Evolutionary conservation across 1,139 yeast species (phyloP).

Genomic region (Sugiyamaella grinbergsii): DNA sequence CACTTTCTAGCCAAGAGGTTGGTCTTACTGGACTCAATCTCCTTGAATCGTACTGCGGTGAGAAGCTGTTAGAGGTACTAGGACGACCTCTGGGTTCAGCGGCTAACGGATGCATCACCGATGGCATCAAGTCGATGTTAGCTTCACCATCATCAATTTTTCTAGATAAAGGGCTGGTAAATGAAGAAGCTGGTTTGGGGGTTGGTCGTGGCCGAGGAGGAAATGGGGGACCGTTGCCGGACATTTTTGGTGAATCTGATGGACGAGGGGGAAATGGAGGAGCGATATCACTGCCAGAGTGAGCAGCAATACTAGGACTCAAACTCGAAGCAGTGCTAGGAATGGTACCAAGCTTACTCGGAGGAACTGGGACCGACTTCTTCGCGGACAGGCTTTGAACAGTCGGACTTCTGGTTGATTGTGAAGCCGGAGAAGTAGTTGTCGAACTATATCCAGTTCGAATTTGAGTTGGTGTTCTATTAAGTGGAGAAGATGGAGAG

Average conservation of each 20-base stretch:
- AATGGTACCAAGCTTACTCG: not conserved
- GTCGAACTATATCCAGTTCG: slow-evolving; percentile 1
- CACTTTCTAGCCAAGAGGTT: slow-evolving; percentile 40
- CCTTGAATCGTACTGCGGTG: slow-evolving; percentile 27
- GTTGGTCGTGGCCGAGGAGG: slow-evolving; percentile 12
- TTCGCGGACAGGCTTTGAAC: not conserved
- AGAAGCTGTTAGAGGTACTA: not conserved
- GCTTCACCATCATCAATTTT: slow-evolving; percentile 3
- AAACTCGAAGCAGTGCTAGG: not conserved
- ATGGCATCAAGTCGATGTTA: not conserved
- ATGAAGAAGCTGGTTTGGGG: slow-evolving; percentile 5
- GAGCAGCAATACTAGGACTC: not conserved
- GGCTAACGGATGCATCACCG: slow-evolving; percentile 7
- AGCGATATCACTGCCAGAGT: slow-evolving; percentile 1
- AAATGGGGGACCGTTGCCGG: slow-evolving; percentile 5
- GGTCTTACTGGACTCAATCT: slow-evolving; percentile 37
- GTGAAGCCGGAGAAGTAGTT: not conserved
- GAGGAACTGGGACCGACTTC: slow-evolving; percentile 5
- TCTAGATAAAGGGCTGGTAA: not conserved
- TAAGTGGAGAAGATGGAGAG: slow-evolving; percentile 10
- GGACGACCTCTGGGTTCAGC: slow-evolving; percentile 9
- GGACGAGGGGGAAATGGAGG: slow-evolving; percentile 15
- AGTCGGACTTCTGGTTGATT: not conserved
- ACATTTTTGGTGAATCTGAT: not conserved
- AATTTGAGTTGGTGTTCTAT: slow-evolving; percentile 8